phyloP scores from a whole-genome alignment of 805 yeast species.

The Yamadazyma sp. region DNA sequence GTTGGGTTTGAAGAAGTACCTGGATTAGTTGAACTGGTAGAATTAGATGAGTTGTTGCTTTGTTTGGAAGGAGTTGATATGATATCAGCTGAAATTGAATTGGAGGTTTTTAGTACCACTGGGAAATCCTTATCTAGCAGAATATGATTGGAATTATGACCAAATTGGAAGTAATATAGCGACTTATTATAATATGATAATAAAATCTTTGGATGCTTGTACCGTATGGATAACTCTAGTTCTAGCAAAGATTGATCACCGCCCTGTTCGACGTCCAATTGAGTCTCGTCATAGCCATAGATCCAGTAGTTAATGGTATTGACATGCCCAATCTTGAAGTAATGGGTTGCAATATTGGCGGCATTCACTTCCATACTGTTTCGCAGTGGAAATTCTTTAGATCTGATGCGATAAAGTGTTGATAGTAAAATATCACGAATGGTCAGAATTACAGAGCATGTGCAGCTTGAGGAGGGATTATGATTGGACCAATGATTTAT shows the following conservation, averaged over 20 bases:
- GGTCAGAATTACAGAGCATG: too few relatives aligned
- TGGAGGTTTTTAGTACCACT: conserved; percentile 18
- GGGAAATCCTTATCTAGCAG: conserved; percentile 22
- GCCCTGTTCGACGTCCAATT: conserved; percentile 6
- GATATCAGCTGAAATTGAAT: conserved; percentile 20
- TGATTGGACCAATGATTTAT: too few relatives aligned
- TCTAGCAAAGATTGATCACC: conserved; percentile 40
- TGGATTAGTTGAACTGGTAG: conserved; percentile 11
- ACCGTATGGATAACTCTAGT: conserved; percentile 35
- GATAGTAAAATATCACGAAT: too few relatives aligned
- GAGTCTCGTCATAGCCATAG: conserved; percentile 15
- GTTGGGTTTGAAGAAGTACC: conserved; percentile 13
- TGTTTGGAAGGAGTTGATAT: conserved; percentile 30
- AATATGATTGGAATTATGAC: conserved; percentile 17
- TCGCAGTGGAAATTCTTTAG: too few relatives aligned
- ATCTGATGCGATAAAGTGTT: too few relatives aligned
- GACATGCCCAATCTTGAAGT: conserved; percentile 39
- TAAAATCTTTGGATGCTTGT: conserved; percentile 34
- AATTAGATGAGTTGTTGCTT: conserved; percentile 11
- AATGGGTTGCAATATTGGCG: conserved; percentile 33
- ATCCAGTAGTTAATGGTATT: conserved; percentile 26
- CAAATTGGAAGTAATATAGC: conserved; percentile 33
- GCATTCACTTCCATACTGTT: conserved; percentile 15
- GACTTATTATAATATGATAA: conserved; percentile 41
- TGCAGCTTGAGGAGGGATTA: too few relatives aligned